Evolutionary conservation across 139 green algal species (phyloP).

Genomic region (Picocystis salinarum): DNA sequence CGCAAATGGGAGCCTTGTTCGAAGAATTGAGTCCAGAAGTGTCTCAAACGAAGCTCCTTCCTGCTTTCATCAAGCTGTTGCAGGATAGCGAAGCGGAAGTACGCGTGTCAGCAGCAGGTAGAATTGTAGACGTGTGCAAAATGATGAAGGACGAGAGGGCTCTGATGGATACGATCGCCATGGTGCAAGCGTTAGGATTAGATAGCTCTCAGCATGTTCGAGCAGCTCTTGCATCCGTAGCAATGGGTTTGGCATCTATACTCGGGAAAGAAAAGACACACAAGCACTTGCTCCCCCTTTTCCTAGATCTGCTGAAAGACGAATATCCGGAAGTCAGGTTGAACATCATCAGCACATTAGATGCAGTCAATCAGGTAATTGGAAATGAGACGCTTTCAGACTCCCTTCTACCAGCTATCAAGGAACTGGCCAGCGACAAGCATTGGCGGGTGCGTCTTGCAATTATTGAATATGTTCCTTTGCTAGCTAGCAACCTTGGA

Average conservation of each 20-base stretch:
- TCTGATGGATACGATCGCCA: background rate
- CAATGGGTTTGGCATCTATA: slow-evolving; percentile 86
- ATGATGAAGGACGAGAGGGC: slow-evolving; percentile 20
- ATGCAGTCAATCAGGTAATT: slow-evolving; percentile 79
- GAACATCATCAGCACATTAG: slow-evolving; percentile 95
- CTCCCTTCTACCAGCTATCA: slow-evolving; percentile 84
- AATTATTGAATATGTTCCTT: slow-evolving; percentile 94
- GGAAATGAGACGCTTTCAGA: slow-evolving; percentile 83
- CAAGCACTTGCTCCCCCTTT: slow-evolving; percentile 81
- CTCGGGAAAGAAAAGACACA: slow-evolving; percentile 56
- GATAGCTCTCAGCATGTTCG: slow-evolving; percentile 81
- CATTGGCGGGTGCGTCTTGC: slow-evolving; percentile 95
- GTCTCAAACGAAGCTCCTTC: slow-evolving; percentile 49
- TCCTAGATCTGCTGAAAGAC: slow-evolving; percentile 85
- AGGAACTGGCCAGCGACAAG: slow-evolving; percentile 90
- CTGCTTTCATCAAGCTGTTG: slow-evolving; percentile 42
- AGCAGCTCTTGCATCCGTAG: slow-evolving; percentile 67
- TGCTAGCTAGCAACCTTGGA: slow-evolving; percentile 82
- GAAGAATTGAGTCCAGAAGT: slow-evolving; percentile 62
- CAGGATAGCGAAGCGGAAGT: slow-evolving; percentile 56
- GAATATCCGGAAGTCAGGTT: slow-evolving; percentile 87
- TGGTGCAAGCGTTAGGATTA: slow-evolving; percentile 1
- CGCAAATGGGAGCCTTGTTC: slow-evolving; percentile 63
- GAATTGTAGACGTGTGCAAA: slow-evolving; percentile 53
- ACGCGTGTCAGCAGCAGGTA: slow-evolving; percentile 54